These are phyloP conservation scores for Nannochloropsis gaditana DNA, from an alignment of 108 stramenopile genomes.

Conservation along the genomic window DNA sequence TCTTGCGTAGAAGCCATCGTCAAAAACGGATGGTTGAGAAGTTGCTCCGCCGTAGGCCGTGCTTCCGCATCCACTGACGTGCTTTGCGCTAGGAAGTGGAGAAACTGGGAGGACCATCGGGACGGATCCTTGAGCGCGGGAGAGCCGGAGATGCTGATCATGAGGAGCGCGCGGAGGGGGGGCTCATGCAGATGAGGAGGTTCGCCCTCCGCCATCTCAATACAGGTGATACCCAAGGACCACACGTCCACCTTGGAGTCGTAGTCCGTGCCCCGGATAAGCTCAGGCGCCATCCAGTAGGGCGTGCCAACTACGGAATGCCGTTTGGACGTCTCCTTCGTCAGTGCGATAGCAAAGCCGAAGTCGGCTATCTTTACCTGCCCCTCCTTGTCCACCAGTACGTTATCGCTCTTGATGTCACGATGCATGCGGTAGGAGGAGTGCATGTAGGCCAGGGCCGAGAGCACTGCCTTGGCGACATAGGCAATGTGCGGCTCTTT, in stretches of 20 bases:
- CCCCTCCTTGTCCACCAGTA: constrained; percentile 54
- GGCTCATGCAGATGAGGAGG: constrained; percentile 62
- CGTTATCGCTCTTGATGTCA: constrained; percentile 65
- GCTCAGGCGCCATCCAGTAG: constrained; percentile 67
- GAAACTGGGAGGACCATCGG: constrained; percentile 54
- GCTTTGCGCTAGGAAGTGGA: constrained; percentile 57
- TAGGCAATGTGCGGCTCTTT: constrained; percentile 59
- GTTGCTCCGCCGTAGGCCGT: constrained; percentile 59
- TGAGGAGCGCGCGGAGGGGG: constrained; percentile 59
- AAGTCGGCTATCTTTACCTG: constrained; percentile 65
- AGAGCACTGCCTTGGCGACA: constrained; percentile 54
- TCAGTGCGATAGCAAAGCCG: constrained; percentile 60
- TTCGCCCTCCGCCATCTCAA: constrained; percentile 65
- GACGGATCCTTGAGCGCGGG: constrained; percentile 52
- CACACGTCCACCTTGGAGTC: constrained; percentile 63
- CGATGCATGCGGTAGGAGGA: constrained; percentile 58
- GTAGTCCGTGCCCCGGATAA: constrained; percentile 55
- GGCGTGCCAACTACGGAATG: constrained; percentile 63
- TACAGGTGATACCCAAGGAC: constrained; percentile 61
- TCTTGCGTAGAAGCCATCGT: constrained; percentile 52
- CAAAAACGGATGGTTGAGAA: constrained; percentile 63
- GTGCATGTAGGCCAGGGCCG: constrained; percentile 60
- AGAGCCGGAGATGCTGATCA: constrained; percentile 58
- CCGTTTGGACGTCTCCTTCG: constrained; percentile 55
- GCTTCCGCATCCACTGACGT: constrained; percentile 47